phyloP scores from a whole-genome alignment of 495 filamentous ascomycete species.

The Usnea hakonensis region DNA sequence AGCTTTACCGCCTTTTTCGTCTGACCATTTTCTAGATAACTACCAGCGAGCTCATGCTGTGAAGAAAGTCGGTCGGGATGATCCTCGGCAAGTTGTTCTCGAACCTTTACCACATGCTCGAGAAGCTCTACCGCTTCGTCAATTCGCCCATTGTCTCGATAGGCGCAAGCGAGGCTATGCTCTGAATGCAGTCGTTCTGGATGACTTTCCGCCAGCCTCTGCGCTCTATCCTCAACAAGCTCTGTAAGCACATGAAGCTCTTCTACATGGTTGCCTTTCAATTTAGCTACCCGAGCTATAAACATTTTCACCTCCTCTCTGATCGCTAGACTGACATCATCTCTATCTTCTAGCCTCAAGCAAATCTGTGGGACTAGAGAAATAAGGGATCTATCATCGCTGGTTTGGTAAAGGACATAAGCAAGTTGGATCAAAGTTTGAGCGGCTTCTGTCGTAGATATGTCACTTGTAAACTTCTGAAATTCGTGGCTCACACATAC shows the following conservation, averaged over 20 bases:
- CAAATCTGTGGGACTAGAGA: not conserved
- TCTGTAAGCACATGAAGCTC: not conserved
- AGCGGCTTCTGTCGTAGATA: constrained; percentile 5
- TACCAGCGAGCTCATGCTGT: not conserved
- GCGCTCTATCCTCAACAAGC: not conserved
- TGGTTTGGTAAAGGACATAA: not conserved
- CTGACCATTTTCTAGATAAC: constrained; percentile 22
- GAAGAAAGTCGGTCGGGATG: not conserved
- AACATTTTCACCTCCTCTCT: not conserved
- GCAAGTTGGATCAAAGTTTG: not conserved
- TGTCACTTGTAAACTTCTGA: not conserved
- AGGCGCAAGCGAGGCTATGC: constrained; percentile 31
- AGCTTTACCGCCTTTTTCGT: constrained; percentile 20
- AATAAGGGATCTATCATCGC: not conserved
- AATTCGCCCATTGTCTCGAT: constrained; percentile 27
- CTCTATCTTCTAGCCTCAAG: not conserved
- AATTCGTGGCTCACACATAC: constrained; percentile 1
- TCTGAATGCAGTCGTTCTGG: constrained; percentile 20
- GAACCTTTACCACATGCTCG: constrained; percentile 29
- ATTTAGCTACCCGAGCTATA: not conserved
- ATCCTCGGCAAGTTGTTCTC: constrained; percentile 15
- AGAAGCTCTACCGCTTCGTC: constrained; percentile 29
- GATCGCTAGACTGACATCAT: not conserved
- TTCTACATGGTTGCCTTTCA: not conserved
- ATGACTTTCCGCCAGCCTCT: constrained; percentile 6